Evolutionary conservation across 768 basidiomycete genomes (phyloP), one percentile per base, ranked within the genome.

Genomic region (Pholiota molesta): DNA sequence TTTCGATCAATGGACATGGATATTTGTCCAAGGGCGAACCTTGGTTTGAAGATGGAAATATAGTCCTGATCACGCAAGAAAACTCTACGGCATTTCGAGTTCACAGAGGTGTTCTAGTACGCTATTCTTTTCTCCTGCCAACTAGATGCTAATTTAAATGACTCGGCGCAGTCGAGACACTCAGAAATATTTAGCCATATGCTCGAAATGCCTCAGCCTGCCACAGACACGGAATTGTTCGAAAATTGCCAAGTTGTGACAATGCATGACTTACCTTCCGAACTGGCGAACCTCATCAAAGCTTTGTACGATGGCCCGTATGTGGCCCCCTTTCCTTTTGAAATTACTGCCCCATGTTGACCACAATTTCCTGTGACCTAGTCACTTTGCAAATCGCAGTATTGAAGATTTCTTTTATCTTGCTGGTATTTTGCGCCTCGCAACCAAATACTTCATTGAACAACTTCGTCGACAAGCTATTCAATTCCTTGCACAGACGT

Each of bases 21-120:
- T 49, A 49, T 49, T 26, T 26, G 23, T 10, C 21, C 17, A 35
- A 40, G n/a, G 39, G 31, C 35, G 57, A 85, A 73, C 84, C 83
- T 16, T 86, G 82, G 83, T 85, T 88, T 66, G 82, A 86, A 23
- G 86, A 86, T 64, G 86, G 85, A 17, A 88, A 86, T 68, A 77
- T 87, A 52, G 72, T 86, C 17, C 76, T 88, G 3, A 70, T 83
- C 40, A 79, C 81, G 7, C 70, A 78, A 35, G 75, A 78, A 49
- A 66, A 72, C 55, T 74, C 71, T 5, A 78, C 78, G 37, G 81
- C 80, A 1, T 86, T 86, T 75, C 84, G 81, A 35, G 76, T 86
- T 5, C 86, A 87, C 67, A 79, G 77, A 37, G 79, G 81, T 60
- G 77, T 82, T 45, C 72, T 80, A 57, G 77, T 78, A 67, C 53